phyloP scores from a whole-genome alignment of 164 flowering plant species.

The Malania oleifera region DNA sequence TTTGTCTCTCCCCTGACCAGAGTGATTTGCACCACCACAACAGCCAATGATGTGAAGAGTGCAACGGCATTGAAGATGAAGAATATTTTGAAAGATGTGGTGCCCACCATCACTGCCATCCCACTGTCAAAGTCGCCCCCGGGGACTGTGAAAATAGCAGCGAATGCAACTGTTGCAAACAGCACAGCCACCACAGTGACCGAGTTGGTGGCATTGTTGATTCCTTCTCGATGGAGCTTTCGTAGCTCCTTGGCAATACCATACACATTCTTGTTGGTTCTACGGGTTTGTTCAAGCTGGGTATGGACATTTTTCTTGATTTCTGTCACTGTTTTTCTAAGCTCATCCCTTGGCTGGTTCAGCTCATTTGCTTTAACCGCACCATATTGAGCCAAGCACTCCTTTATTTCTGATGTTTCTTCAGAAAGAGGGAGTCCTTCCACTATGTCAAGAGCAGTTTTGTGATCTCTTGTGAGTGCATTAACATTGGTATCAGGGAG shows the following conservation, averaged over 20 bases:
- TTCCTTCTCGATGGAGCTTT: slow-evolving; percentile 66
- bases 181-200: slow-evolving; percentile 80
- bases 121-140: slow-evolving; percentile 51
- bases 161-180: slow-evolving; percentile 78
- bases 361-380: slow-evolving; percentile 65
- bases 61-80: slow-evolving; percentile 66
- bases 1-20: slow-evolving; percentile 74
- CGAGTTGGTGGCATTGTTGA: slow-evolving; percentile 80
- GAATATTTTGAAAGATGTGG: slow-evolving; percentile 57
- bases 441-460: slow-evolving; percentile 74
- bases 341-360: slow-evolving; percentile 75
- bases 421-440: slow-evolving; percentile 62
- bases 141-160: slow-evolving; percentile 76
- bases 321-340: slow-evolving; percentile 61
- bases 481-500: slow-evolving; percentile 66
- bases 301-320: slow-evolving; percentile 68
- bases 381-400: slow-evolving; percentile 39
- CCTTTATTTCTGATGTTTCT: slow-evolving; percentile 55
- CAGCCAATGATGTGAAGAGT: slow-evolving; percentile 75
- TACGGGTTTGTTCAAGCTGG: slow-evolving; percentile 70
- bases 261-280: slow-evolving; percentile 59
- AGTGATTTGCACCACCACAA: slow-evolving; percentile 77
- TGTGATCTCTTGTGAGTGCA: slow-evolving; percentile 65
- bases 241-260: slow-evolving; percentile 68
- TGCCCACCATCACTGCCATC: slow-evolving; percentile 41